phyloP scores from a whole-genome alignment of 495 filamentous ascomycete species.

The Neurospora sp. region DNA sequence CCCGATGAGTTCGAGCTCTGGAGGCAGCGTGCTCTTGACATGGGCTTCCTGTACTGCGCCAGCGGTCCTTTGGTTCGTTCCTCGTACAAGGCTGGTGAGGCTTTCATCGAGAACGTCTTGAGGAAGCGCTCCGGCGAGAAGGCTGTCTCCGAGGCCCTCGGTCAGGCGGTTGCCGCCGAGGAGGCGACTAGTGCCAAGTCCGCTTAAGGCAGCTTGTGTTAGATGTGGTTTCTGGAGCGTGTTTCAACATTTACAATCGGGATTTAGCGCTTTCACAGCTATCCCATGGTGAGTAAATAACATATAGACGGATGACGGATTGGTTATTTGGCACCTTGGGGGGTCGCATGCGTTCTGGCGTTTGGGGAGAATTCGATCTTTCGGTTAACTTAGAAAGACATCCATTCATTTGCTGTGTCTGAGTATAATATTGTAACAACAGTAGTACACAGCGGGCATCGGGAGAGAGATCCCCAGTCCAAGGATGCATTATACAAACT shows the following conservation, averaged over 20 bases:
- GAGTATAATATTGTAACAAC: slow-evolving; percentile 18
- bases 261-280: not conserved
- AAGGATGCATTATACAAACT: slow-evolving; percentile 5
- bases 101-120: slow-evolving; percentile 96
- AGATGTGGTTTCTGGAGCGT: slow-evolving; percentile 3
- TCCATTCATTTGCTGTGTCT: slow-evolving; percentile 1
- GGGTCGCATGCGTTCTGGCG: slow-evolving; percentile 8
- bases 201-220: slow-evolving; percentile 1
- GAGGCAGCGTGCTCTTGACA: slow-evolving; percentile 78
- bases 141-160: slow-evolving; percentile 11
- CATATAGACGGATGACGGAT: slow-evolving; percentile 1
- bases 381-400: not conserved
- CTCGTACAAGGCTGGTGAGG: slow-evolving; percentile 95
- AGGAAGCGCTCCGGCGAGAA: slow-evolving; percentile 63
- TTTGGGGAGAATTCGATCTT: not conserved
- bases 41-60: slow-evolving; percentile 96
- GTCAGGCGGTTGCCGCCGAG: slow-evolving; percentile 13
- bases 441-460: slow-evolving; percentile 9
- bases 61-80: slow-evolving; percentile 87
- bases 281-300: slow-evolving; percentile 3
- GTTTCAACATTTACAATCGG: slow-evolving; percentile 2
- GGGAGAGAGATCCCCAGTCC: not conserved
- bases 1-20: slow-evolving; percentile 85
- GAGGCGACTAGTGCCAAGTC: slow-evolving; percentile 8
- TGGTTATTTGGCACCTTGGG: not conserved